A percentile compares a stretch with the other conserved stretches of the same genome.
phyloP scores from a whole-genome alignment of 169 alveolate species.

The Eimeria maxima region DNA sequence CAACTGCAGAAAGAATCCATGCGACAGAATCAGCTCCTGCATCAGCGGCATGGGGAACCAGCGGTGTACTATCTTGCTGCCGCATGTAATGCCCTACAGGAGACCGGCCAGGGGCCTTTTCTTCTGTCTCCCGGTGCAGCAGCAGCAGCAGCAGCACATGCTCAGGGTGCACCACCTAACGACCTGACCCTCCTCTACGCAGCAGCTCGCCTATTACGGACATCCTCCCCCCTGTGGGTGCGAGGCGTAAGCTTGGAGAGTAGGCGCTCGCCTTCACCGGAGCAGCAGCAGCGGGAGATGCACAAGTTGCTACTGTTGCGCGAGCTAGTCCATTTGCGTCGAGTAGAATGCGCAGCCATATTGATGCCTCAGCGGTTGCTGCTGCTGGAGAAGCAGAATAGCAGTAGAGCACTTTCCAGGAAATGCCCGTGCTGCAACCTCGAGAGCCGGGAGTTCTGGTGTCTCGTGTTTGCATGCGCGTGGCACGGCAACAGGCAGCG shows the following conservation, averaged over 20 bases:
- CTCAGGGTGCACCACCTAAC: background rate
- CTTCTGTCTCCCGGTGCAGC: constrained; percentile 61
- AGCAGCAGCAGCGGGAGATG: constrained; percentile 17
- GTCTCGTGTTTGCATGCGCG: constrained; percentile 19
- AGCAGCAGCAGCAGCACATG: constrained; percentile 32
- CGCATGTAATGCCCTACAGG: constrained; percentile 52
- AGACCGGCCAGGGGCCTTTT: background rate
- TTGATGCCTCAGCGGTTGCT: constrained; percentile 55
- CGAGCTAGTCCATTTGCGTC: constrained; percentile 3
- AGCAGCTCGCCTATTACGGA: background rate
- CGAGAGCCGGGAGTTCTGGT: background rate
- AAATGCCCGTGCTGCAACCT: constrained; percentile 50
- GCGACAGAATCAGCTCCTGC: constrained; percentile 3
- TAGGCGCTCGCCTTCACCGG: background rate
- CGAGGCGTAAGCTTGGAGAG: background rate
- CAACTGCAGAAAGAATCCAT: constrained; percentile 24
- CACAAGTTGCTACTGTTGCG: constrained; percentile 1
- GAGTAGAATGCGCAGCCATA: constrained; percentile 11
- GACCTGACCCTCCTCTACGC: constrained; percentile 37
- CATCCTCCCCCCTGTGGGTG: background rate
- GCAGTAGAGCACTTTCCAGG: background rate
- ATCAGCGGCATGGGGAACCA: background rate
- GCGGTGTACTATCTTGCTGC: constrained; percentile 47
- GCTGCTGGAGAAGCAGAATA: background rate
- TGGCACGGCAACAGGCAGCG: background rate